phyloP scores from a whole-genome alignment of 805 yeast genomes.

The Candida caryicola region DNA sequence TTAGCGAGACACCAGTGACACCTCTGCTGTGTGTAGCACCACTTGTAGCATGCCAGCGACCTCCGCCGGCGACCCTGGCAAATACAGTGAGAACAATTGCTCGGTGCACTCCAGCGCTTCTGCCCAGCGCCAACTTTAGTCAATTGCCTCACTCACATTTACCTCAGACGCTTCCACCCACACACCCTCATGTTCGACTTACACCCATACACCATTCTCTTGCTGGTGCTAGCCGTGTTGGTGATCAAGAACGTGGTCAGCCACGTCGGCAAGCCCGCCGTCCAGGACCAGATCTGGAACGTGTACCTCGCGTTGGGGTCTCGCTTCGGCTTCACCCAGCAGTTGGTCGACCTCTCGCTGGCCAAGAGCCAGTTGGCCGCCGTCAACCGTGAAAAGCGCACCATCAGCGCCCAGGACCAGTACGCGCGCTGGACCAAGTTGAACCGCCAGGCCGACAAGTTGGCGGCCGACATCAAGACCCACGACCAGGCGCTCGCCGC shows the following conservation, averaged over 20 bases:
- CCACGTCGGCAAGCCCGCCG: slow-evolving; percentile 31
- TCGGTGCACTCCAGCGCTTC: no score
- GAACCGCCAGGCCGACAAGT: slow-evolving; percentile 64
- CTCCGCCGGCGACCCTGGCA: no score
- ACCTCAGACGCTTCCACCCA: no score
- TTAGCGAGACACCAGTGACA: no score
- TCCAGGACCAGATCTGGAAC: slow-evolving; percentile 39
- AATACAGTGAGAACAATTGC: no score
- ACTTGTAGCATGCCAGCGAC: no score
- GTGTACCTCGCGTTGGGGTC: slow-evolving; percentile 32
- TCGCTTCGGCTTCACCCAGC: slow-evolving; percentile 29
- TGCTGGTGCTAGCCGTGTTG: slow-evolving; percentile 35
- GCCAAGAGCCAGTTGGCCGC: slow-evolving; percentile 44
- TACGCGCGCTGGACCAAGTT: slow-evolving; percentile 95
- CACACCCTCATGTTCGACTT: slow-evolving; percentile 35
- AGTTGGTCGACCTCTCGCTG: slow-evolving; percentile 18
- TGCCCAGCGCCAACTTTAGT: no score
- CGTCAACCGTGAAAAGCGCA: slow-evolving; percentile 51
- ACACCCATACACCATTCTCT: slow-evolving; percentile 31
- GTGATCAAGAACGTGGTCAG: slow-evolving; percentile 33
- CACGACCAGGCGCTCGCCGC: slow-evolving; percentile 38
- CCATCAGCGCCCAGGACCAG: slow-evolving; percentile 84
- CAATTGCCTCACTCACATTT: no score
- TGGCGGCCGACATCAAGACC: slow-evolving; percentile 49
- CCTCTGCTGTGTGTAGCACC: no score